These are phyloP conservation scores for Corchorus capsularis DNA, from an alignment of 345 rosid genomes.

Conservation along the genomic window DNA sequence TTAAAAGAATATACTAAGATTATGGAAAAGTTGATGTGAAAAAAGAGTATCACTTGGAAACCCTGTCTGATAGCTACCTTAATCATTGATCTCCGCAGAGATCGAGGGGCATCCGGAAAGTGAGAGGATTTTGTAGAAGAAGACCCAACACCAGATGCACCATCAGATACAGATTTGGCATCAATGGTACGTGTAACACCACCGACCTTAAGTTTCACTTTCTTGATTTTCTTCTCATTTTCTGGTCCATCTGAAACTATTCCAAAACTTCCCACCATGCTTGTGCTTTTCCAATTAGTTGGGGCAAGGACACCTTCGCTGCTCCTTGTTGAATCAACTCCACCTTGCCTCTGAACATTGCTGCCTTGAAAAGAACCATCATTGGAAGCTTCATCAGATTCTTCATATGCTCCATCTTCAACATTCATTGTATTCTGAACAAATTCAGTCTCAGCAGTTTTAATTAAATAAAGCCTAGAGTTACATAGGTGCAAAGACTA, in stretches of 20 bases:
- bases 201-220: slow-evolving; percentile 55
- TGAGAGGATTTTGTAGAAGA: slow-evolving; percentile 29
- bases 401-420: slow-evolving; percentile 57
- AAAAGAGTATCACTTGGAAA: slow-evolving; percentile 1
- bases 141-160: slow-evolving; percentile 22
- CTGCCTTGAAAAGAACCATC: slow-evolving; percentile 57
- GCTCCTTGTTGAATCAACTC: slow-evolving; percentile 36
- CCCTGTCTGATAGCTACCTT: slow-evolving; percentile 17
- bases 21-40: not conserved
- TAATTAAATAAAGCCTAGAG: slow-evolving; percentile 26
- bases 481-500: slow-evolving; percentile 16
- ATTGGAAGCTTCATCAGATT: slow-evolving; percentile 75
- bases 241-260: slow-evolving; percentile 35
- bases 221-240: slow-evolving; percentile 46
- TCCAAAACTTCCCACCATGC: slow-evolving; percentile 28
- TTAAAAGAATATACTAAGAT: not conserved
- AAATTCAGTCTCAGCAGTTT: slow-evolving; percentile 26
- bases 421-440: slow-evolving; percentile 44
- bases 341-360: slow-evolving; percentile 40
- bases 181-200: slow-evolving; percentile 41
- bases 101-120: slow-evolving; percentile 28
- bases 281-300: slow-evolving; percentile 39
- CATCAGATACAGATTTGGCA: slow-evolving; percentile 40
- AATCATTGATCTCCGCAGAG: slow-evolving; percentile 15
- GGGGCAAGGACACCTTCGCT: slow-evolving; percentile 56